phyloP scores from a whole-genome alignment of 768 basidiomycete species.

The Gloeopeniophorella convolvens region DNA sequence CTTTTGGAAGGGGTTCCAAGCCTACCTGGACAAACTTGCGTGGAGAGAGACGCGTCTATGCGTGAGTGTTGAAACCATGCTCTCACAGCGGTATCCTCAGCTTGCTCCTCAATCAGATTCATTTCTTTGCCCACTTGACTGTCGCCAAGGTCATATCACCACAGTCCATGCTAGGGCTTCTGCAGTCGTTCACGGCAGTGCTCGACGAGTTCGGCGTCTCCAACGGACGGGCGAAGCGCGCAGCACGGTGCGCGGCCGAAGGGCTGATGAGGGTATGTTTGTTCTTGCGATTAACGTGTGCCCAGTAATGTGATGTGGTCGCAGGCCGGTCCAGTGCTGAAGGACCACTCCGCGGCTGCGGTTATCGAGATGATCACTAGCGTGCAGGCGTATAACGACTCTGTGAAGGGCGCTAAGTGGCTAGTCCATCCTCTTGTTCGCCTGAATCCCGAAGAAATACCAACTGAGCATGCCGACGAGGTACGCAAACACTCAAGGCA shows the following conservation, averaged over 20 bases:
- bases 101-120: conserved; percentile 48
- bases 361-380: conserved; percentile 63
- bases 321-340: conserved; percentile 65
- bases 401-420: conserved; percentile 49
- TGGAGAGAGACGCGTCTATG: conserved; percentile 89
- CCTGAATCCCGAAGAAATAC: conserved; percentile 39
- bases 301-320: not conserved
- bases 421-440: conserved; percentile 58
- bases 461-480: conserved; percentile 54
- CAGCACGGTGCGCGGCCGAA: conserved; percentile 76
- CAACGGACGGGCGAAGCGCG: conserved; percentile 74
- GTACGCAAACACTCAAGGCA: conserved; percentile 30
- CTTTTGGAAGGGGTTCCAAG: conserved; percentile 86
- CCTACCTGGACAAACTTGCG: conserved; percentile 78
- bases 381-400: conserved; percentile 66
- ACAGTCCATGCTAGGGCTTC: conserved; percentile 71
- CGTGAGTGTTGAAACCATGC: conserved; percentile 41
- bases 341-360: conserved; percentile 50
- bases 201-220: conserved; percentile 88
- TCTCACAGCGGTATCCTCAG: not conserved
- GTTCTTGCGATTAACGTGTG: not conserved
- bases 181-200: conserved; percentile 80
- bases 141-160: conserved; percentile 67
- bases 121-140: conserved; percentile 88
- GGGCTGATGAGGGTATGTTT: conserved; percentile 63